Base-by-base conservation (phyloP, 768 basidiomycete genomes). In the Chalciporus pseudorubinellus region DNA sequence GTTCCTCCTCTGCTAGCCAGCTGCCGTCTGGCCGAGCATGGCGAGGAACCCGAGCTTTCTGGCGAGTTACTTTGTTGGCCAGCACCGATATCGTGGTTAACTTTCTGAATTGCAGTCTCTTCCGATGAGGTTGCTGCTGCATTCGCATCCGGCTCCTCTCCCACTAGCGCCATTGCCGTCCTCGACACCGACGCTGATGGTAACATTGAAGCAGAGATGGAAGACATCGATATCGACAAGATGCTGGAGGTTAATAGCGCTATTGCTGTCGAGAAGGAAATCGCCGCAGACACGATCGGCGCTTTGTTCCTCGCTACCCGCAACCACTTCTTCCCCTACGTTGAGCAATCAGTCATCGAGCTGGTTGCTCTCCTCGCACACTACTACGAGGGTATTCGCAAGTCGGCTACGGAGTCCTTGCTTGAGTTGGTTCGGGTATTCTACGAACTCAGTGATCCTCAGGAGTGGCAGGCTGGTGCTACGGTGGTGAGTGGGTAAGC, bases 191-290 rank as follows among this genome's bases (percentile, higher is more conserved):
- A 81, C 56, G 71, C 64, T 12, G 80, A 84, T 58, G 78, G 79
- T n/a, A 78, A 74, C 55, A 66, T 71, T n/a, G 78, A 81, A 33
- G 71, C 79, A 50, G 87, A 90, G 54, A 70, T 84, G 51, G 90
- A 92, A 52, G 89, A 92, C 46, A 68, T 90, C 40, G 90, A 93
- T 60, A 70, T 92, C 44, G 91, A 92, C 60, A 92, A 92, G 70
- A 77, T 92, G 70, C 80, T 93, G 64, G 90, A 93, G 55, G 92
- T 95, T 55, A 95, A 94, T 75, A 92, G 89, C 60, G 95, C 94
- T 19, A 87, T 98, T 58, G 95, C 95, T 39, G 93, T 98, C 50
- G 97, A 99, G 78, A 99, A 99, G 72, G 97, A 99, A 76, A 97
- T 98, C 53, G 95, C 97, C 19, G 92, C 93, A 21, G 95, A 98